phyloP scores from a whole-genome alignment of 257 asterid genomes.

The Lavandula angustifolia region DNA sequence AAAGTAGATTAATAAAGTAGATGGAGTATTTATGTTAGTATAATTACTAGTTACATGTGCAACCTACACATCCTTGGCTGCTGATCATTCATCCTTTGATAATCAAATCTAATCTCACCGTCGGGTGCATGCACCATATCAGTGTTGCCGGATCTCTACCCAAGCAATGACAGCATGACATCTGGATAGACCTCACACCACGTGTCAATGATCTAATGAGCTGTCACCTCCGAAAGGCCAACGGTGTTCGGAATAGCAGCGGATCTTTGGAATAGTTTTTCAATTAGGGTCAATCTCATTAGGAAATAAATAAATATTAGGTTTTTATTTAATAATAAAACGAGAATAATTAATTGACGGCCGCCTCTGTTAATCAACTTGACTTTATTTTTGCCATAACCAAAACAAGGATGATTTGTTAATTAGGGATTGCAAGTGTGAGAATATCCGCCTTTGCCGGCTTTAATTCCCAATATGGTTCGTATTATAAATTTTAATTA shows the following conservation, averaged over 20 bases:
- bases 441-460: slow-evolving; percentile 59
- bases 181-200: slow-evolving; percentile 8
- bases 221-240: slow-evolving; percentile 4
- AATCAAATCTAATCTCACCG: slow-evolving; percentile 28
- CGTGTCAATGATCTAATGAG: slow-evolving; percentile 42
- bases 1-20: no score
- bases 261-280: background rate
- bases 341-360: slow-evolving; percentile 20
- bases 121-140: background rate
- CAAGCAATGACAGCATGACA: background rate
- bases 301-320: slow-evolving; percentile 1
- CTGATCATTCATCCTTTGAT: background rate
- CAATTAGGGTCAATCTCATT: slow-evolving; percentile 18
- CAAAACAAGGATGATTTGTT: slow-evolving; percentile 28
- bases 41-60: slow-evolving; percentile 22
- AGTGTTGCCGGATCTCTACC: background rate
- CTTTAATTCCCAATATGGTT: slow-evolving; percentile 44
- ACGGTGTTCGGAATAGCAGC: slow-evolving; percentile 29
- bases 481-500: slow-evolving; percentile 9
- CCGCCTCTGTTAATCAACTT: slow-evolving; percentile 17
- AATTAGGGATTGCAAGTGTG: slow-evolving; percentile 35
- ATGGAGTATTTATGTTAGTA: no score
- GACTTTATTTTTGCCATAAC: slow-evolving; percentile 25
- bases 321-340: background rate
- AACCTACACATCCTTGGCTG: slow-evolving; percentile 30